These are phyloP conservation scores for Debaryomyces hansenii DNA, from an alignment of 805 yeast species.

Conservation along the genomic window DNA sequence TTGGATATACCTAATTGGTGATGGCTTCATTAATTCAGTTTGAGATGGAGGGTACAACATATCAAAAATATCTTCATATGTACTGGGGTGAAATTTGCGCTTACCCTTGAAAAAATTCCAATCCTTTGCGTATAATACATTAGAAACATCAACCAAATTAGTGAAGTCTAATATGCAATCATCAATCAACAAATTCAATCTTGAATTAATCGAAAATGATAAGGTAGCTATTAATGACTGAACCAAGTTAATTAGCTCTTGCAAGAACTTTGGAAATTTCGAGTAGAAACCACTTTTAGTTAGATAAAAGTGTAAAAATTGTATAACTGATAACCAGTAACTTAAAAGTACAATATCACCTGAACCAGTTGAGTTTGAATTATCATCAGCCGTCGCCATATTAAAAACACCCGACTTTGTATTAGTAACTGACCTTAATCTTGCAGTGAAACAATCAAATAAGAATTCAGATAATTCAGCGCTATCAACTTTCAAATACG, in stretches of 20 bases:
- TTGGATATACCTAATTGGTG: conserved; percentile 83
- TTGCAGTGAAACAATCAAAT: conserved; percentile 58
- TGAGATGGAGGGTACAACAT: conserved; percentile 86
- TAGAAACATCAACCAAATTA: conserved; percentile 78
- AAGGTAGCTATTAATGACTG: conserved; percentile 67
- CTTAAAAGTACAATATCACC: conserved; percentile 73
- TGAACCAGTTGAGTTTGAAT: conserved; percentile 28
- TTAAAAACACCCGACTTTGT: conserved; percentile 61
- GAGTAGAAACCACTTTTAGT: conserved; percentile 60
- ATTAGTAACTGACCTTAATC: conserved; percentile 59
- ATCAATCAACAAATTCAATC: conserved; percentile 58
- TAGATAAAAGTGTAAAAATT: conserved; percentile 75
- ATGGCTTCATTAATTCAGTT: conserved; percentile 77
- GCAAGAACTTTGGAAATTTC: conserved; percentile 57
- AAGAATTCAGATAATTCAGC: conserved; percentile 56
- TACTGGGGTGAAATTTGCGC: conserved; percentile 41
- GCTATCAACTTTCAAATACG: conserved; percentile 58
- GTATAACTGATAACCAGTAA: conserved; percentile 85
- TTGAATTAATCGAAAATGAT: conserved; percentile 62
- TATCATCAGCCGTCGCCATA: conserved; percentile 32
- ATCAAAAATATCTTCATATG: conserved; percentile 70
- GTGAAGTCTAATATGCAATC: conserved; percentile 72
- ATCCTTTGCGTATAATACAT: conserved; percentile 71
- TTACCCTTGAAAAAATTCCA: conserved; percentile 54
- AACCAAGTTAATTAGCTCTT: conserved; percentile 58